phyloP scores from a whole-genome alignment of 1,139 yeast species.

The Insectozyma bohioensis region DNA sequence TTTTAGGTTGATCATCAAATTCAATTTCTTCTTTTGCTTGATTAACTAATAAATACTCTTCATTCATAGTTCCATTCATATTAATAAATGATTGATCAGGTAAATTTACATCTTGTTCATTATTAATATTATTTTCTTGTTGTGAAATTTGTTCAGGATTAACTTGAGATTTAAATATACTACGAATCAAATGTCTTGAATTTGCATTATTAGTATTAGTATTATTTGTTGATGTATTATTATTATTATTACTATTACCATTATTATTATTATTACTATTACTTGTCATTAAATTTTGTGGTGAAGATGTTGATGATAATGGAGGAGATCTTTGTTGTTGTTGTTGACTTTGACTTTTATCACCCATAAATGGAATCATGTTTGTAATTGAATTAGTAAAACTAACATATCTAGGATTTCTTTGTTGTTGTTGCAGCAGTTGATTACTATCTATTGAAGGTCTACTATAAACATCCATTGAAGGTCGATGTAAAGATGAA shows the following conservation, averaged over 20 bases:
- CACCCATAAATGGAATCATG: slow-evolving; percentile 48
- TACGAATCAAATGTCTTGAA: slow-evolving; percentile 39
- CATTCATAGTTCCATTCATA: no score
- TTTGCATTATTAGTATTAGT: slow-evolving; percentile 18
- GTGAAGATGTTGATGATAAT: slow-evolving; percentile 7
- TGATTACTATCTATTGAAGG: slow-evolving; percentile 20
- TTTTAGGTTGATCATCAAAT: slow-evolving; percentile 23
- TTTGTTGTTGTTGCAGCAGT: slow-evolving; percentile 18
- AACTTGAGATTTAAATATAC: slow-evolving; percentile 33
- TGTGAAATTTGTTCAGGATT: slow-evolving; percentile 2
- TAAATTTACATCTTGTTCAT: slow-evolving; percentile 11
- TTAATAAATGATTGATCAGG: slow-evolving; percentile 6
- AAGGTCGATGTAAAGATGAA: slow-evolving; percentile 30
- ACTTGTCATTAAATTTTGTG: slow-evolving; percentile 12
- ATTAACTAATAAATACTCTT: slow-evolving; percentile 20
- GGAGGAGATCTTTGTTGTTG: slow-evolving; percentile 24
- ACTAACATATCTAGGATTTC: slow-evolving; percentile 30
- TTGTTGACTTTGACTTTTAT: slow-evolving; percentile 19
- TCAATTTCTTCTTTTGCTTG: slow-evolving; percentile 25
- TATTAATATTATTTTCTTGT: background rate
- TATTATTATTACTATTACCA: background rate
- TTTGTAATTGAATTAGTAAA: slow-evolving; percentile 41
- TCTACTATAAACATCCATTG: slow-evolving; percentile 29
- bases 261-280: slow-evolving; percentile 13
- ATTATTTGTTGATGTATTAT: background rate